Evolutionary conservation across 306 rosid genomes (phyloP).

Genomic region (Quercus wislizeni): DNA sequence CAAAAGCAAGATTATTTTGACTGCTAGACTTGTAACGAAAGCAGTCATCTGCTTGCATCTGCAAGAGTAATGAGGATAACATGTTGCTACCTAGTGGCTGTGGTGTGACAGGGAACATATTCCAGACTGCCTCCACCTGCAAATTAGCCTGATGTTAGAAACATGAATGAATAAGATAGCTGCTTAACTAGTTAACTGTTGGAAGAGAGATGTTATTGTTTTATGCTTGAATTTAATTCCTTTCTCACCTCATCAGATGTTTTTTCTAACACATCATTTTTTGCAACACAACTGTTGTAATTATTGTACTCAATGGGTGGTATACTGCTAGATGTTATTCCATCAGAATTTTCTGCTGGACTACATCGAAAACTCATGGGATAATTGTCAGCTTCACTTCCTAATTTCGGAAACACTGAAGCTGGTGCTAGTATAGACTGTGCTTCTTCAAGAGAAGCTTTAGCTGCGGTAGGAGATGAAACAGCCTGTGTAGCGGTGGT

Average conservation of each 20-base stretch:
- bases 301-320: slow-evolving; percentile 31
- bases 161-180: no score
- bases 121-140: slow-evolving; percentile 25
- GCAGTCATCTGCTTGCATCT: slow-evolving; percentile 40
- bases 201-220: no score
- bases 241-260: slow-evolving; percentile 38
- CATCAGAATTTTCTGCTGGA: slow-evolving; percentile 37
- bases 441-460: no score
- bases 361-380: not conserved
- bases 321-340: slow-evolving; percentile 32
- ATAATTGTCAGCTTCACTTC: no score
- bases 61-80: slow-evolving; percentile 55
- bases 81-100: slow-evolving; percentile 41
- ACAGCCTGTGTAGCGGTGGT: no score
- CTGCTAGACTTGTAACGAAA: slow-evolving; percentile 20
- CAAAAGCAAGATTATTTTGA: slow-evolving; percentile 11
- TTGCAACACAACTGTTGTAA: slow-evolving; percentile 23
- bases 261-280: slow-evolving; percentile 19
- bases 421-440: no score
- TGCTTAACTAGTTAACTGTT: not conserved
- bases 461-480: no score
- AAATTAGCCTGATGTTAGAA: slow-evolving; percentile 23
- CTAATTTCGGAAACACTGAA: no score
- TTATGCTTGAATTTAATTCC: not conserved
- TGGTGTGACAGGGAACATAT: not conserved